Evolutionary conservation across 164 flowering plant species (phyloP).

Genomic region (Stephania yunnanensis): DNA sequence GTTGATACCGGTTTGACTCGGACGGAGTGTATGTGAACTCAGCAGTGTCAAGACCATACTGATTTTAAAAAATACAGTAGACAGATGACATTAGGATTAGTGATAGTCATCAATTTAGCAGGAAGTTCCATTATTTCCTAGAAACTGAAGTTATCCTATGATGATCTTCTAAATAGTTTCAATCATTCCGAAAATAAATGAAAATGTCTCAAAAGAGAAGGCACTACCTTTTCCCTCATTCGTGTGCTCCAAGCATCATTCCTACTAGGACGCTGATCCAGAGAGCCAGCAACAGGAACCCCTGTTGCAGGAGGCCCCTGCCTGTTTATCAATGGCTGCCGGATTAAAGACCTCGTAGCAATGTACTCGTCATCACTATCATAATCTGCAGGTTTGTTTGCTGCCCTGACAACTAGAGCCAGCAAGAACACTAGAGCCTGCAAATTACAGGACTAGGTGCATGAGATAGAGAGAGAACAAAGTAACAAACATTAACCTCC

Average conservation of each 20-base stretch:
- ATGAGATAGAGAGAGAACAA: background rate
- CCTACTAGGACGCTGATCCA: conserved; percentile 67
- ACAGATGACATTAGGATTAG: background rate
- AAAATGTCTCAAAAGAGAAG: background rate
- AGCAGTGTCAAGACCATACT: conserved; percentile 85
- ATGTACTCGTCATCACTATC: conserved; percentile 85
- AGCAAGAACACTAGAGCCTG: conserved; percentile 76
- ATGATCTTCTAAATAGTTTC: background rate
- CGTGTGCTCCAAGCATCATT: conserved; percentile 93
- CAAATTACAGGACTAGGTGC: conserved; percentile 7
- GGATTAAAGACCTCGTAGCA: conserved; percentile 42
- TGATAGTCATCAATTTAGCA: background rate
- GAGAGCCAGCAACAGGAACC: conserved; percentile 53
- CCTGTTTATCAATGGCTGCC: conserved; percentile 65
- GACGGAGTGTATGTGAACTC: conserved; percentile 85
- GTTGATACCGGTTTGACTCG: conserved; percentile 57
- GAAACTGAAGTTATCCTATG: background rate
- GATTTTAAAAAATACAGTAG: conserved; percentile 18
- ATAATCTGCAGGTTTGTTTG: conserved; percentile 66
- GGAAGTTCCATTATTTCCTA: background rate
- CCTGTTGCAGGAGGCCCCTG: conserved; percentile 56
- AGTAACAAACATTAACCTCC: background rate
- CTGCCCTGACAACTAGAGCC: conserved; percentile 63
- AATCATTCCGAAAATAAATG: background rate
- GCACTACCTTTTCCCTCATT: conserved; percentile 78